Evolutionary conservation across 345 rosid species (phyloP).

Genomic region (Syzygium grande): DNA sequence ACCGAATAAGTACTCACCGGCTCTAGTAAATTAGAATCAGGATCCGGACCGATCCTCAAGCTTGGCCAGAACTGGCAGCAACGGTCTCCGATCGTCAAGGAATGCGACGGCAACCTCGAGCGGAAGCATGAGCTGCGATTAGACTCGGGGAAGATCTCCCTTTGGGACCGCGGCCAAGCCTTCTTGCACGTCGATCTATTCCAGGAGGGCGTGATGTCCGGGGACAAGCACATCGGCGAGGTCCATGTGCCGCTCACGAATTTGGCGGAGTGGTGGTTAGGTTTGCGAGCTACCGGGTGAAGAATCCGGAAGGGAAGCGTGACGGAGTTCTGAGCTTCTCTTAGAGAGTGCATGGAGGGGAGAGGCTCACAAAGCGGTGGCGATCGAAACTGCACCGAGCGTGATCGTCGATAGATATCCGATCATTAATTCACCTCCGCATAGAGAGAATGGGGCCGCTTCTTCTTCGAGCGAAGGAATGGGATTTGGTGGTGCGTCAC

Average conservation of each 20-base stretch:
- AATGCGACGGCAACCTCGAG: background rate
- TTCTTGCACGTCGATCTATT: background rate
- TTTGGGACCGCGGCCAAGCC: background rate
- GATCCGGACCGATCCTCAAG: background rate
- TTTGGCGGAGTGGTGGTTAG: accelerated
- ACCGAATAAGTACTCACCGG: too few relatives aligned
- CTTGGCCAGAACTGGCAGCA: background rate
- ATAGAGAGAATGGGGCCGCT: background rate
- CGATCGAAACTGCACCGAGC: background rate
- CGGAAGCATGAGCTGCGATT: background rate
- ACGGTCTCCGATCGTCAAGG: background rate
- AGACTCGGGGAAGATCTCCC: background rate
- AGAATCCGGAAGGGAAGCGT: background rate
- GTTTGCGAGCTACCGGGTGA: background rate
- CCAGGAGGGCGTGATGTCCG: background rate
- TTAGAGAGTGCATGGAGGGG: background rate
- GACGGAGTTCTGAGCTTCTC: background rate
- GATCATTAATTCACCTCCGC: background rate
- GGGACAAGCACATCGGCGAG: background rate
- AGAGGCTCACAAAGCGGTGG: background rate
- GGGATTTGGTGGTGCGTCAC: background rate
- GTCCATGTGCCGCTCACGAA: background rate
- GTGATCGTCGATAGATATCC: background rate
- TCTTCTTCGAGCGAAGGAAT: background rate
- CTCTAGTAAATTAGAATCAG: too few relatives aligned